Percentiles rank a stretch among this genome's conserved stretches.
Evolutionary conservation across 129 eudicot species (phyloP).

Genomic region (Helichrysum umbraculigerum): DNA sequence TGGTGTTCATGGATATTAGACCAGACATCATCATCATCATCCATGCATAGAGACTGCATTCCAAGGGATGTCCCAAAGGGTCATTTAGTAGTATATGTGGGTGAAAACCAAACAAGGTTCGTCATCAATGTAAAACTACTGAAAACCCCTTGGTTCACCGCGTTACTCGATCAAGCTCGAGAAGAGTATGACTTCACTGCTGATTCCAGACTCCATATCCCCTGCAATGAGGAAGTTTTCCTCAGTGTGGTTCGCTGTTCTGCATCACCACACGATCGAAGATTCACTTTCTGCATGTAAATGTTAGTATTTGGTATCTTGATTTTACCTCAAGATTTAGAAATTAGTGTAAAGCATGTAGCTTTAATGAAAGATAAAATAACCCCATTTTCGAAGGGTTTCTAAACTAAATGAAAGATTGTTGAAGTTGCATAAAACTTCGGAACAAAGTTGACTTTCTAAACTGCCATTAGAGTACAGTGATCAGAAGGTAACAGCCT

Average conservation of each 20-base stretch:
- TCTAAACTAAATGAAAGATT: background rate
- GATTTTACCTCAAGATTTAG: conserved; percentile 14
- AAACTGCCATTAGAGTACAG: background rate
- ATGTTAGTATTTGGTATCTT: background rate
- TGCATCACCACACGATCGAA: background rate
- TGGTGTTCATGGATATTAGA: conserved; percentile 29
- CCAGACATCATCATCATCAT: conserved; percentile 22
- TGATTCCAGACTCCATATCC: conserved; percentile 47
- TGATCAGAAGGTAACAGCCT: background rate
- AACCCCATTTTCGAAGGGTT: background rate
- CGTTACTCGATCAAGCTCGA: conserved; percentile 43
- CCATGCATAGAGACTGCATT: conserved; percentile 28
- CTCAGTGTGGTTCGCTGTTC: background rate
- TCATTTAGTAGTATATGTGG: conserved; percentile 52
- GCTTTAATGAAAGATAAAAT: background rate
- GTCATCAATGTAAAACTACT: conserved; percentile 42
- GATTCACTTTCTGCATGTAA: conserved; percentile 20
- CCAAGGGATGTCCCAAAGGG: conserved; percentile 58
- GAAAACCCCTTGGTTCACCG: conserved; percentile 44
- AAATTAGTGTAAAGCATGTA: conserved; percentile 20
- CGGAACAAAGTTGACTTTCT: too few species aligned
- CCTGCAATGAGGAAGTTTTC: conserved; percentile 46
- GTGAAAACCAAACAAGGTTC: conserved; percentile 41
- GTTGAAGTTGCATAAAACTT: too few species aligned
- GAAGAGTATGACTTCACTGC: conserved; percentile 44